phyloP scores from a whole-genome alignment of 2,329 filamentous ascomycete genomes.

The Trichoderma gracile region DNA sequence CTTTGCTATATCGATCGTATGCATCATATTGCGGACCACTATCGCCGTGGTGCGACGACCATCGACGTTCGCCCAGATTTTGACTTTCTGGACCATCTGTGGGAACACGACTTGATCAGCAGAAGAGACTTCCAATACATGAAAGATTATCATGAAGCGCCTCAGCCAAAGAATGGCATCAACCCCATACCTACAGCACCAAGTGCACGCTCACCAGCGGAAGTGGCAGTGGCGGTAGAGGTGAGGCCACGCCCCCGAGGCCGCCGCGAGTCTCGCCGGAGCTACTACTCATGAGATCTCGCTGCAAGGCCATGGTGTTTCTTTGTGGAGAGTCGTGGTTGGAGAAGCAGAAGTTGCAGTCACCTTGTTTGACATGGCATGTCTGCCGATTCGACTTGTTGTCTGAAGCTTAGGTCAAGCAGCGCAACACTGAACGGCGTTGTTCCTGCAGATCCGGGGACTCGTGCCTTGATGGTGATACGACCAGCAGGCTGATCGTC shows the following conservation, averaged over 20 bases:
- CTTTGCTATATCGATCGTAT: conserved; percentile 45
- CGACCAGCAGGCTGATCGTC: neutral
- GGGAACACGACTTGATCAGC: conserved; percentile 34
- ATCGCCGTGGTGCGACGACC: conserved; percentile 34
- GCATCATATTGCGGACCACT: conserved; percentile 52
- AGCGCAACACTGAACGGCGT: neutral
- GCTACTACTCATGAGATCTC: neutral
- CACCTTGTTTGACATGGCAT: neutral
- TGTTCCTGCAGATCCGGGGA: conserved; percentile 5
- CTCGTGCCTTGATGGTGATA: conserved; percentile 3
- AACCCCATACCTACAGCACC: neutral
- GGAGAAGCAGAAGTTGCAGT: neutral
- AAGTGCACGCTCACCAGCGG: neutral
- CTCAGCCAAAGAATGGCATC: conserved; percentile 22
- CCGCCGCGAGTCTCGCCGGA: neutral
- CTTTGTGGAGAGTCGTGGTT: neutral
- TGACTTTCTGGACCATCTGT: conserved; percentile 43
- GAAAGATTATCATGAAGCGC: conserved; percentile 20
- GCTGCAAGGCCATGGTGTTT: neutral
- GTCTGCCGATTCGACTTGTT: neutral
- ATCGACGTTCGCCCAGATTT: conserved; percentile 44
- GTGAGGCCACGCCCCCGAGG: neutral
- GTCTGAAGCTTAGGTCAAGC: neutral
- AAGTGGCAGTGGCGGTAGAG: neutral
- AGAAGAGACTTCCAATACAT: conserved; percentile 29